Percentiles rank a stretch among this genome's conserved stretches.
These are phyloP conservation scores for Aspergillus wentii DNA, from an alignment of 495 filamentous ascomycete species.

Conservation along the genomic window DNA sequence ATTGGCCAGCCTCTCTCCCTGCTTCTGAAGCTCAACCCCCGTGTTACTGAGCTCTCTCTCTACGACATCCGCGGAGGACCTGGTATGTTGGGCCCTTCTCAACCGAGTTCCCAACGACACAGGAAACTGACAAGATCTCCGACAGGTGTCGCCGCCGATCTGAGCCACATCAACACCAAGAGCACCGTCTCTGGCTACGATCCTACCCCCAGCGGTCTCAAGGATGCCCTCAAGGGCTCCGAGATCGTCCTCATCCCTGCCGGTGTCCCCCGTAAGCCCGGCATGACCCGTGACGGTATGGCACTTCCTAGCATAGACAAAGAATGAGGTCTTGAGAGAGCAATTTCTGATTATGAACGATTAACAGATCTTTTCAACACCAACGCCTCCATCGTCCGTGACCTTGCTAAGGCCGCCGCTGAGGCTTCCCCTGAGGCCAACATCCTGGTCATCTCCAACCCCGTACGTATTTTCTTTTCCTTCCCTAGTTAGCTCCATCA, in stretches of 20 bases:
- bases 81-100: slow-evolving; percentile 53
- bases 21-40: slow-evolving; percentile 95
- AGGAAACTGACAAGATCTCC: slow-evolving; percentile 5
- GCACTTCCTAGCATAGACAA: no score
- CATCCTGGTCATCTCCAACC: slow-evolving; percentile 96
- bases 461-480: slow-evolving; percentile 44
- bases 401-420: slow-evolving; percentile 93
- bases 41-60: slow-evolving; percentile 85
- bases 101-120: not conserved
- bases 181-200: slow-evolving; percentile 88
- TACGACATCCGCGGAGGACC: slow-evolving; percentile 96
- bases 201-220: slow-evolving; percentile 68
- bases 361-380: slow-evolving; percentile 92
- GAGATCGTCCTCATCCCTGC: slow-evolving; percentile 97
- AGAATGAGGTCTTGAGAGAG: slow-evolving; percentile 1
- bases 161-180: slow-evolving; percentile 99
- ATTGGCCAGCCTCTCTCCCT: slow-evolving; percentile 98
- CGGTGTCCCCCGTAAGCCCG: slow-evolving; percentile 97
- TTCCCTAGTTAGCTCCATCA: not conserved
- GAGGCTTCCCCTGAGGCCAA: slow-evolving; percentile 88
- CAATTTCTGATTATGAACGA: not conserved
- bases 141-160: slow-evolving; percentile 96
- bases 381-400: slow-evolving; percentile 98
- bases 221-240: slow-evolving; percentile 70
- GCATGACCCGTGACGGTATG: slow-evolving; percentile 97